phyloP scores from a whole-genome alignment of 164 flowering plant species.

The Macadamia integrifolia region DNA sequence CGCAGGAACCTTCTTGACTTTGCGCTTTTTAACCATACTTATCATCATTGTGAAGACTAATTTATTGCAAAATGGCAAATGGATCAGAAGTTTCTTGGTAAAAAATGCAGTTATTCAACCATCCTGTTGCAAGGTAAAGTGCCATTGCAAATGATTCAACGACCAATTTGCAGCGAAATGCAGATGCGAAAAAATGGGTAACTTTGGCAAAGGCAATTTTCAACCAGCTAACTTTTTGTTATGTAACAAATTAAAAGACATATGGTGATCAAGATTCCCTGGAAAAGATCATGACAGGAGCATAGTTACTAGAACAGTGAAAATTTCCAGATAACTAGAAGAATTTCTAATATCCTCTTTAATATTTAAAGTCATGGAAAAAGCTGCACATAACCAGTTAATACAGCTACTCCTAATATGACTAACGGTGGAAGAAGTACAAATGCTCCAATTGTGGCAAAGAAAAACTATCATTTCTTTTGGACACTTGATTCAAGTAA shows the following conservation, averaged over 20 bases:
- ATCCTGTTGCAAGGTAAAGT: neutral
- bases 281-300: neutral
- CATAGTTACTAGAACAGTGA: neutral
- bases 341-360: neutral
- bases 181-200: too few species aligned
- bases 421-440: slow-evolving; percentile 73
- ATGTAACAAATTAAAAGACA: neutral
- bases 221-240: neutral
- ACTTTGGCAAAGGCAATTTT: too few species aligned
- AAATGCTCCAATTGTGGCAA: slow-evolving; percentile 80
- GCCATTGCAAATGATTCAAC: neutral
- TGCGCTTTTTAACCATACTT: neutral
- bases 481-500: slow-evolving; percentile 74
- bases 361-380: slow-evolving; percentile 50
- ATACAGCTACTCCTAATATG: slow-evolving; percentile 71
- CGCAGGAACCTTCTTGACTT: too few species aligned
- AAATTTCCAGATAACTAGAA: neutral
- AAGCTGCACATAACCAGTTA: slow-evolving; percentile 85
- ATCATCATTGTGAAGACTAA: neutral
- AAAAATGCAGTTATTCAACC: neutral
- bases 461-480: slow-evolving; percentile 83
- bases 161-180: too few species aligned
- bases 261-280: neutral
- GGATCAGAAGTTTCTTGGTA: neutral
- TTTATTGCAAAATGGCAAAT: too few species aligned